Conservation (phyloP, 208 protist genomes). For the Leishmania mexicana region DNA sequence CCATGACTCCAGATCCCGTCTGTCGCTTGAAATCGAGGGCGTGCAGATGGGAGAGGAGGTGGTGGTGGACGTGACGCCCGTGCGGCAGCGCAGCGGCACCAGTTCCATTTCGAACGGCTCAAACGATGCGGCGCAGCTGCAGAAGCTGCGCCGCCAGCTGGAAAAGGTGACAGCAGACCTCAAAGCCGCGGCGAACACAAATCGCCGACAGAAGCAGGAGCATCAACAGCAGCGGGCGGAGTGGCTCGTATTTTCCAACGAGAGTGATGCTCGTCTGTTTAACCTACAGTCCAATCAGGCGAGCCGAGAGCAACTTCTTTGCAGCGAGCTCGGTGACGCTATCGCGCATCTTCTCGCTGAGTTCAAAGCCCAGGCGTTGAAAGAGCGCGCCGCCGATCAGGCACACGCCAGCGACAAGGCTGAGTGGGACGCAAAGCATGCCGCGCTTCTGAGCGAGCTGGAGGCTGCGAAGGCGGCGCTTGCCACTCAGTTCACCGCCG, state of each 20-base stretch:
- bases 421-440: constrained; percentile 5
- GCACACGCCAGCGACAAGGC: constrained; percentile 4
- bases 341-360: constrained; percentile 4
- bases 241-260: constrained; percentile 13
- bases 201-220: constrained; percentile 28
- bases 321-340: background rate
- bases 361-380: background rate
- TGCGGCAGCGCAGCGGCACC: constrained; percentile 23
- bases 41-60: constrained; percentile 75
- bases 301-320: constrained; percentile 14
- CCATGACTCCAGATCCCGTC: background rate
- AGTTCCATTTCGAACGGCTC: background rate
- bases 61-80: constrained; percentile 21
- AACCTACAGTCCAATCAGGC: background rate
- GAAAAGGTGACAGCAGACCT: constrained; percentile 12
- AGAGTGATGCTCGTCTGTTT: constrained; percentile 20
- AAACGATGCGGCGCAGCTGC: constrained; percentile 19
- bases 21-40: constrained; percentile 53
- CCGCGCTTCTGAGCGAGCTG: constrained; percentile 2
- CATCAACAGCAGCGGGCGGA: constrained; percentile 10
- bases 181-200: constrained; percentile 5
- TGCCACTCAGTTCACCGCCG: background rate
- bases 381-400: background rate
- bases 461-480: constrained; percentile 3
- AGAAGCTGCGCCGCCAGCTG: constrained; percentile 29